Evolutionary conservation across 805 yeast genomes (phyloP), one percentile per base, ranked within the genome.

Genomic region (Hanseniaspora lachancei): DNA sequence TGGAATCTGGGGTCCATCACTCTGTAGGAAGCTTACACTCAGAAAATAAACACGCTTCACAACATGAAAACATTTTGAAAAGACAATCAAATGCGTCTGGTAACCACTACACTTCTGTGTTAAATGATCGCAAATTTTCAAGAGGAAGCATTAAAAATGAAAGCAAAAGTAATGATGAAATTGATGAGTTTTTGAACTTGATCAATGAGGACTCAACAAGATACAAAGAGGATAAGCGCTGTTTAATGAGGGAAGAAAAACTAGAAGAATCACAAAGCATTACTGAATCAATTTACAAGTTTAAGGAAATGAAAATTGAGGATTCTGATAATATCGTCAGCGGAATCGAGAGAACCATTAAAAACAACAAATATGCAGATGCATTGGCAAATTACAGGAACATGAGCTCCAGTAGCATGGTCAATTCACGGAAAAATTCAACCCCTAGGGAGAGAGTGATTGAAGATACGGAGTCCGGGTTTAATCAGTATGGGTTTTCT

Each of bases 291-390:
- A 64, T 81, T 49, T 70, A 70, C 21, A 72, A 71, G 59, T 81
- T 75, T 61, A 84, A 80, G 62, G 67, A 69, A 56, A 69, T 81
- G 67, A 76, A 72, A 62, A 70, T 69, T 16, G 77, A 74, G 42
- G 81, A 79, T 61, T 81, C 78, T 57, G 72, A 77, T 40, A 66
- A 80, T 41, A 72, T 80, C 46, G 84, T 79, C 29, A 77, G 78
- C 61, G 71, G 47, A n/a, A 9, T 29, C 16, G 77, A 74, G 43
- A 81, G 79, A 61, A 81, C 78, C 57, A 72, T 77, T 40, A 66
- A 80, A 38, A 72, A 80, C 43, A 84, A 79, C 35, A 77, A 79
- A 61, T 71, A 49, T 13, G 46, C 48, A 15, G 42, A 21, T 32
- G 23, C 23, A n/a, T 10, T 41, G 18, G 47, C 29, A 15, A 50